These are phyloP conservation scores for Ulota crispa DNA, from an alignment of 225 moss, liverwort and hornwort genomes.

Conservation along the genomic window DNA sequence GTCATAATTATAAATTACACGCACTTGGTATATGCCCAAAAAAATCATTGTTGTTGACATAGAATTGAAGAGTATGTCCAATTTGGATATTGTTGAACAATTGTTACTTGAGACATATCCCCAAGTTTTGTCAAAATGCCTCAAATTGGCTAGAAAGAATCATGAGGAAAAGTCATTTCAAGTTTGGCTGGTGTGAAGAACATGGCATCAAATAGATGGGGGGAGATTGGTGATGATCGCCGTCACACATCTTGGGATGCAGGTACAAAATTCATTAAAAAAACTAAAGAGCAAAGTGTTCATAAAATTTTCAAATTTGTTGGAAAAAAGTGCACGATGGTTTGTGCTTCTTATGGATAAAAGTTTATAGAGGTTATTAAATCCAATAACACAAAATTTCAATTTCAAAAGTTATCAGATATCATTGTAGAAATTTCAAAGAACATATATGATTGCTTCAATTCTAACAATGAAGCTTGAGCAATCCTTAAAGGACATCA, in stretches of 20 bases:
- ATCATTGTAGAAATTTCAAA: neutral
- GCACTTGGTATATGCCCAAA: rapidly evolving
- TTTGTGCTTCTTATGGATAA: neutral
- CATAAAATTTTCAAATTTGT: neutral
- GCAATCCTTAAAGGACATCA: neutral
- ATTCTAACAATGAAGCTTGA: neutral
- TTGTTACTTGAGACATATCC: neutral
- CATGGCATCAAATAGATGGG: constrained; percentile 19
- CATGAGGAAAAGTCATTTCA: neutral
- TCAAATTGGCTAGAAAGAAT: neutral
- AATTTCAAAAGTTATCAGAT: rapidly evolving
- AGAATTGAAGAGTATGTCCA: neutral
- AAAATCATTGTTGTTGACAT: neutral
- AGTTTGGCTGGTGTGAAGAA: neutral
- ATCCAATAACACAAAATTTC: neutral
- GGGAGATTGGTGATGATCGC: neutral
- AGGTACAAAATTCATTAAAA: constrained; percentile 16
- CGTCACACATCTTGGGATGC: constrained; percentile 26
- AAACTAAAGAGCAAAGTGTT: rapidly evolving
- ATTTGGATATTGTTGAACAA: neutral
- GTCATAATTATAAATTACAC: rapidly evolving
- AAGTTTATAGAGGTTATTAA: neutral
- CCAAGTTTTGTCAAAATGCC: rapidly evolving
- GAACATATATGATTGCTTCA: neutral
- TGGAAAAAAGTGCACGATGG: neutral